Percentiles rank a stretch among this genome's conserved stretches.
Conservation (phyloP, 257 asterid species). For the Forsythia viridissima region DNA sequence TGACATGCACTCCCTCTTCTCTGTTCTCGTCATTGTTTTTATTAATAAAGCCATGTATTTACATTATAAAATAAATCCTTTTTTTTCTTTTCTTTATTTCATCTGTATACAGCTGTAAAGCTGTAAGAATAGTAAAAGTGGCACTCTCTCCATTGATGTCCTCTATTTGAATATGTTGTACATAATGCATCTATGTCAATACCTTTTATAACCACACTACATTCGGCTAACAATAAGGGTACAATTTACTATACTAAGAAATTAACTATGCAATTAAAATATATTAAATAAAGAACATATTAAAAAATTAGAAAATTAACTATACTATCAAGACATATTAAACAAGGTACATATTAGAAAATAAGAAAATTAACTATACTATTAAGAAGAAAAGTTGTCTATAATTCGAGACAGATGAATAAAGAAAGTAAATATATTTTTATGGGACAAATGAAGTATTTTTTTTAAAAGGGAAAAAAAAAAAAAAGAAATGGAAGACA, state of each 20-base stretch:
- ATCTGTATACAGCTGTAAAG: conserved; percentile 64
- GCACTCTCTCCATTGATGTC: conserved; percentile 33
- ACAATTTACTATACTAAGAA: neutral
- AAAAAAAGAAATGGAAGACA: no score
- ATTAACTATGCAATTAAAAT: no score
- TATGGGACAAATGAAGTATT: no score
- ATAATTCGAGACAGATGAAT: no score
- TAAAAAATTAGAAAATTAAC: no score
- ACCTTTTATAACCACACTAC: conserved; percentile 14
- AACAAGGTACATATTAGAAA: no score
- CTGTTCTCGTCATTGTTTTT: conserved; percentile 29
- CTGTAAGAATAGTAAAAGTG: conserved; percentile 30
- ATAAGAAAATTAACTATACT: no score
- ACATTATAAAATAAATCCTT: conserved; percentile 26
- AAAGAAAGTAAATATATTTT: no score
- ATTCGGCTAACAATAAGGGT: neutral
- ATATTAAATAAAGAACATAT: no score
- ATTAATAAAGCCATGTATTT: conserved; percentile 30
- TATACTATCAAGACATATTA: no score
- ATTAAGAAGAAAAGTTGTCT: no score
- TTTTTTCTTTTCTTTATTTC: neutral
- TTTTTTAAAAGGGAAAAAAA: no score
- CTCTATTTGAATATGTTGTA: conserved; percentile 23
- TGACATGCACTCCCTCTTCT: conserved; percentile 17
- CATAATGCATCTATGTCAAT: neutral